Percentiles rank a stretch among this genome's conserved stretches.
phyloP scores from a whole-genome alignment of 495 filamentous ascomycete species.

The Hypoxylon rickii region DNA sequence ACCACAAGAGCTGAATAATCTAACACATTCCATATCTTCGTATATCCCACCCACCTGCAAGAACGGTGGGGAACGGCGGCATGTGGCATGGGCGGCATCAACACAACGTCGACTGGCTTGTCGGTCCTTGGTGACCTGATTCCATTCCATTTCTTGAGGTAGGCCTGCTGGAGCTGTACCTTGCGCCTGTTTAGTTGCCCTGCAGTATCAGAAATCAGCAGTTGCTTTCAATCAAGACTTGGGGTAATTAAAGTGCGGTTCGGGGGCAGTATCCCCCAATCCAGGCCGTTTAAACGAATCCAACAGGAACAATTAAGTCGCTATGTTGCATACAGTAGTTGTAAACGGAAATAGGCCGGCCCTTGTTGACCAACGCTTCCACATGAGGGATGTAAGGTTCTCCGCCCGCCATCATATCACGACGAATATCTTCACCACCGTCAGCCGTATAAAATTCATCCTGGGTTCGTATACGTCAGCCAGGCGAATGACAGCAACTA shows the following conservation, averaged over 20 bases:
- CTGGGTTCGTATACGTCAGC: constrained; percentile 29
- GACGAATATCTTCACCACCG: constrained; percentile 57
- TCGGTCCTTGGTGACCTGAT: constrained; percentile 24
- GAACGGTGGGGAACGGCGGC: constrained; percentile 36
- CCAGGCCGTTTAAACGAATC: too few relatives aligned
- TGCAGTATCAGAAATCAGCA: too few relatives aligned
- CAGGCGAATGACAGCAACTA: background rate
- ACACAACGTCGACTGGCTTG: constrained; percentile 34
- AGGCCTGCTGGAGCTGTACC: constrained; percentile 26
- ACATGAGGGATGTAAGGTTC: constrained; percentile 59
- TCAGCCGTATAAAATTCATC: constrained; percentile 59
- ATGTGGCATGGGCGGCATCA: constrained; percentile 43
- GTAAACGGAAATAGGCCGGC: constrained; percentile 62
- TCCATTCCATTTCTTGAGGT: constrained; percentile 30
- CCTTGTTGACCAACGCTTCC: constrained; percentile 46
- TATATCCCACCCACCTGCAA: constrained; percentile 40
- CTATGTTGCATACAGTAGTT: too few relatives aligned
- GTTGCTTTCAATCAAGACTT: too few relatives aligned
- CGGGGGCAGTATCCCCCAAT: too few relatives aligned
- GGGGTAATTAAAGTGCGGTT: too few relatives aligned
- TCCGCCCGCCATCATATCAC: constrained; percentile 53
- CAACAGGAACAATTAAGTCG: too few relatives aligned
- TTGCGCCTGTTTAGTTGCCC: constrained; percentile 52
- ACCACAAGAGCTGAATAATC: constrained; percentile 79
- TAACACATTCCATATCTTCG: constrained; percentile 52